phyloP scores from a whole-genome alignment of 108 stramenopile genomes.

The Schizochytrium sp. region DNA sequence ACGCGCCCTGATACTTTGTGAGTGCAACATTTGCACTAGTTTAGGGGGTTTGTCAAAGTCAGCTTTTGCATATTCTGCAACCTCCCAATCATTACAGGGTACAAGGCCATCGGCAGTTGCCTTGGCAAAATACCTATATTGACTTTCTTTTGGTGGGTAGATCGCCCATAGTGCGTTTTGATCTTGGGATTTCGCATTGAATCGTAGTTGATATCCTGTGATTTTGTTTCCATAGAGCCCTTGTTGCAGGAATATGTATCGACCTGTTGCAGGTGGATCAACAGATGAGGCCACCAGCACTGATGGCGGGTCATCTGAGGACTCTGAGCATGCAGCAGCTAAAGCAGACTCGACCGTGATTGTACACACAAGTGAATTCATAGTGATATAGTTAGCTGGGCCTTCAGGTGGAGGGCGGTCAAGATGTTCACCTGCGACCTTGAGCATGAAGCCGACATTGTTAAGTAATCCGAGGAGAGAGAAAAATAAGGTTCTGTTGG shows the following conservation, averaged over 20 bases:
- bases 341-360: background rate
- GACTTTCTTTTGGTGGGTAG: background rate
- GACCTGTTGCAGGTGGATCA: background rate
- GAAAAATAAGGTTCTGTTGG: conserved; percentile 44
- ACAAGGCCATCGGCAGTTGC: background rate
- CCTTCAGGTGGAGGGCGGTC: background rate
- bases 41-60: background rate
- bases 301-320: conserved; percentile 4
- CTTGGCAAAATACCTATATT: background rate
- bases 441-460: conserved; percentile 8
- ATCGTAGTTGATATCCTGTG: background rate
- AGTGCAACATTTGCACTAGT: background rate
- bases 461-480: background rate
- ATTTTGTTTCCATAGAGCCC: background rate
- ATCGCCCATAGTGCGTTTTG: background rate
- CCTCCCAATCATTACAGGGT: background rate
- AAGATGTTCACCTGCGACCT: background rate
- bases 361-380: background rate
- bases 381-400: background rate
- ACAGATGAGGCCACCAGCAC: background rate
- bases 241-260: background rate
- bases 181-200: background rate
- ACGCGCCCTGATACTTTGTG: background rate
- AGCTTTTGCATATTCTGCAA: background rate
- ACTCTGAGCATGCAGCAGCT: background rate